phyloP scores from a whole-genome alignment of 1,284 basidiomycete genomes.

The Inonotus obliquus region DNA sequence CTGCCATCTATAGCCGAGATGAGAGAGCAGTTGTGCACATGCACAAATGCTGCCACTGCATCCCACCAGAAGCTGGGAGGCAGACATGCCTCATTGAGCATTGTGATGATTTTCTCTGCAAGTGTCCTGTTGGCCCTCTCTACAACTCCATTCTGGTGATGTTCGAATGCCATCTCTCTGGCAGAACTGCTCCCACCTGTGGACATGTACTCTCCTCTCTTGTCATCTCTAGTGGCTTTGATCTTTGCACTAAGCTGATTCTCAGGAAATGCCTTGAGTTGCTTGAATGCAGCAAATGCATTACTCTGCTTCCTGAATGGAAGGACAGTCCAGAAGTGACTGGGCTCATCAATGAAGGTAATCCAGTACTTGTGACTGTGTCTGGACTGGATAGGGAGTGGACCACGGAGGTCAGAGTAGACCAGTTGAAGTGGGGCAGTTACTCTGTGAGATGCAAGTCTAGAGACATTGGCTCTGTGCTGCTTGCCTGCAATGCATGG shows the following conservation, averaged over 20 bases:
- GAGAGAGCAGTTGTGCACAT: too few species aligned
- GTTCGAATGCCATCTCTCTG: not conserved
- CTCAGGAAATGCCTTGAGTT: conserved; percentile 23
- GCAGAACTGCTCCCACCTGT: conserved; percentile 22
- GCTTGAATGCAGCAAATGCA: conserved; percentile 22
- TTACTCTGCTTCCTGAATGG: conserved; percentile 22
- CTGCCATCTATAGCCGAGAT: too few species aligned
- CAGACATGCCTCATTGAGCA: too few species aligned
- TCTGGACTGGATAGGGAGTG: conserved; percentile 15
- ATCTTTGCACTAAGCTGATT: conserved; percentile 21
- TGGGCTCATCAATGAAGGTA: conserved; percentile 26
- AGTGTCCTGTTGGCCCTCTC: conserved; percentile 23
- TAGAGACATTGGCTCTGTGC: conserved; percentile 12
- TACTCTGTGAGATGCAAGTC: not conserved
- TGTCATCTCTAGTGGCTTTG: conserved; percentile 26
- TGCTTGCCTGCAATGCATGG: conserved; percentile 20
- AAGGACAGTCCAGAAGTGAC: conserved; percentile 18
- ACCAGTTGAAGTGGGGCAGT: conserved; percentile 20
- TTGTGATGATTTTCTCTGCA: not conserved
- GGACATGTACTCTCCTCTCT: conserved; percentile 22
- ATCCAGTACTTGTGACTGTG: conserved; percentile 25
- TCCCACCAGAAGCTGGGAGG: not conserved
- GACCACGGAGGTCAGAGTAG: conserved; percentile 25
- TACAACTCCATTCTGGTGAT: conserved; percentile 5
- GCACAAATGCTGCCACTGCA: too few species aligned